Evolutionary conservation across 1,139 yeast species (phyloP).

Genomic region (Protomyces inundatus): DNA sequence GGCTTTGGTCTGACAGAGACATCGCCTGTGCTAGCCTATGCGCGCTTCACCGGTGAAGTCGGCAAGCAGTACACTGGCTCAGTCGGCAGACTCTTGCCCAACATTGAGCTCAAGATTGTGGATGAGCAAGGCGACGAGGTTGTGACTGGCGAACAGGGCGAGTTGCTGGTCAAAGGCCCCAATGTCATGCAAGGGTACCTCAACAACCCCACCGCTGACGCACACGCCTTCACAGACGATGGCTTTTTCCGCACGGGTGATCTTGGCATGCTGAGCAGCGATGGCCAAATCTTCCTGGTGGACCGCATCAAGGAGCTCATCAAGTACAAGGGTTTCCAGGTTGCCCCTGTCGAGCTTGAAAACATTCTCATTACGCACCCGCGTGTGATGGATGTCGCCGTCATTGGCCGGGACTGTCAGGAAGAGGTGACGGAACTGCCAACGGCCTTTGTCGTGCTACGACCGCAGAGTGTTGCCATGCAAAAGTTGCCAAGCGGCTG

Average conservation of each 20-base stretch:
- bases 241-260: constrained; percentile 83
- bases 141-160: constrained; percentile 50
- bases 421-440: constrained; percentile 41
- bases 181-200: constrained; percentile 60
- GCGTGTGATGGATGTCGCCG: constrained; percentile 41
- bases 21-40: constrained; percentile 13
- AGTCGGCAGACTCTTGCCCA: constrained; percentile 48
- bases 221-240: constrained; percentile 50
- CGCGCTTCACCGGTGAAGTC: constrained; percentile 34
- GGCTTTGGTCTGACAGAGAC: constrained; percentile 28
- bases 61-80: constrained; percentile 42
- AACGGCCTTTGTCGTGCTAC: constrained; percentile 40
- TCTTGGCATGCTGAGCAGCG: constrained; percentile 49
- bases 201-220: constrained; percentile 53
- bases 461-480: constrained; percentile 7
- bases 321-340: constrained; percentile 66
- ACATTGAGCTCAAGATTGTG: constrained; percentile 47
- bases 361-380: constrained; percentile 51
- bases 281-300: constrained; percentile 52
- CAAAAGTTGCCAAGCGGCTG: constrained; percentile 10
- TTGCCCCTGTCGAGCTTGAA: constrained; percentile 76
- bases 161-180: constrained; percentile 64
- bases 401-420: constrained; percentile 38
- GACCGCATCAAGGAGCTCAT: constrained; percentile 68
- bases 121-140: constrained; percentile 46